Percentiles rank a stretch among this genome's conserved stretches.
These are phyloP conservation scores for Phylloporus arenicola DNA, from an alignment of 768 basidiomycete species.

Conservation along the genomic window DNA sequence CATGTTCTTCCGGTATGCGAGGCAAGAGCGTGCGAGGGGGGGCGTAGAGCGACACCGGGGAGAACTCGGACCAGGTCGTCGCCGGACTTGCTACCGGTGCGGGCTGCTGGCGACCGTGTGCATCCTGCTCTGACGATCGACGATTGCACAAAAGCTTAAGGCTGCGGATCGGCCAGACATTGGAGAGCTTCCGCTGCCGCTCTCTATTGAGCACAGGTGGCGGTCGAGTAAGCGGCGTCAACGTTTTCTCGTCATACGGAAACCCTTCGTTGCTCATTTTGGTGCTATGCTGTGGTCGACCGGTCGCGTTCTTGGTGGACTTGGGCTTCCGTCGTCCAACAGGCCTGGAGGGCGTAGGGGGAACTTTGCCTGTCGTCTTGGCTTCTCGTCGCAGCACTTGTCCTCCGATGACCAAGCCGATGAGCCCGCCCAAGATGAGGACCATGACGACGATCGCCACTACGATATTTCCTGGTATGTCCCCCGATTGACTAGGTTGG, in stretches of 20 bases:
- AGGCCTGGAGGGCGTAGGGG: background rate
- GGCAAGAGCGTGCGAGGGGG: conserved; percentile 17
- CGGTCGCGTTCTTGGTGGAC: background rate
- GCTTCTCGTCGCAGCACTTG: conserved; percentile 20
- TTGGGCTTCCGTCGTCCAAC: conserved; percentile 6
- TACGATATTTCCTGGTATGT: conserved; percentile 18
- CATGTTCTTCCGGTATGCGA: conserved; percentile 28
- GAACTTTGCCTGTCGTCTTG: background rate
- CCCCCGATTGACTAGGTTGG: conserved; percentile 2
- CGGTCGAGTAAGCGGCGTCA: conserved; percentile 12
- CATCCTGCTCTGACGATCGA: conserved; percentile 3
- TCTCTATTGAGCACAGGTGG: conserved; percentile 8
- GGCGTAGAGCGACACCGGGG: conserved; percentile 16
- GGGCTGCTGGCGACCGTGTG: background rate
- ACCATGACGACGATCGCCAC: conserved; percentile 20
- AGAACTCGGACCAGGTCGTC: conserved; percentile 31
- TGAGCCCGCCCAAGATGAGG: conserved; percentile 25
- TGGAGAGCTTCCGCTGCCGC: conserved; percentile 11
- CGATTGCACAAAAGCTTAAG: conserved; percentile 12
- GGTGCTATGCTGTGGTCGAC: background rate
- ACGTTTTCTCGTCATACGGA: conserved; percentile 12
- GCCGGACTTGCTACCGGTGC: conserved; percentile 3
- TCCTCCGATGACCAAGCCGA: conserved; percentile 26
- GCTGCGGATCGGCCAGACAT: conserved; percentile 19
- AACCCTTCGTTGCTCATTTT: conserved; percentile 2